These are phyloP conservation scores for Clarireedia sp. DNA, from an alignment of 2,329 filamentous ascomycete species.

Conservation along the genomic window DNA sequence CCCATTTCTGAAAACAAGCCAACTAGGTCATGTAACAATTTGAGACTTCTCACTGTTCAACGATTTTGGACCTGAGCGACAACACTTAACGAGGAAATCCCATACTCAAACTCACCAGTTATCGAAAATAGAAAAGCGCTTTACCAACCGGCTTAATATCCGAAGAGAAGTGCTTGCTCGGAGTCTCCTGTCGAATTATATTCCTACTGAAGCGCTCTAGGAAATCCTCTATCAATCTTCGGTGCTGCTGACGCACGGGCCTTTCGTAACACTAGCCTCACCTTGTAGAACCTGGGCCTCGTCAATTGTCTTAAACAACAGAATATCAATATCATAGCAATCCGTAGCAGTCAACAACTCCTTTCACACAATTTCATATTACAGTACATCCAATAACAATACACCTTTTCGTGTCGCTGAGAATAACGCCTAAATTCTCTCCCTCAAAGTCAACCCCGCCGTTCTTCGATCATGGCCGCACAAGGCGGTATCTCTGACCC, in stretches of 20 bases:
- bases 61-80: no score
- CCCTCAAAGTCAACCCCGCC: not conserved
- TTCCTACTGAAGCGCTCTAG: not conserved
- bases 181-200: not conserved
- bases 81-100: no score
- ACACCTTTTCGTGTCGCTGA: not conserved
- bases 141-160: no score
- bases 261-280: conserved; percentile 1
- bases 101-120: not conserved
- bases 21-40: not conserved
- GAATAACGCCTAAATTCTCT: not conserved
- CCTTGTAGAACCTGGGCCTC: conserved; percentile 5
- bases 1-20: not conserved
- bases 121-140: not conserved
- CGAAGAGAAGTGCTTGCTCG: no score
- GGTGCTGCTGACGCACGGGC: not conserved
- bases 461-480: conserved; percentile 18
- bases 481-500: conserved; percentile 57
- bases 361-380: not conserved
- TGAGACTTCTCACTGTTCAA: not conserved
- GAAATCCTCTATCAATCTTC: not conserved
- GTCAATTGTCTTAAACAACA: conserved; percentile 9
- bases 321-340: conserved; percentile 5
- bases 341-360: not conserved
- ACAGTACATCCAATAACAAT: not conserved